Conservation (phyloP, 495 filamentous ascomycete species). For the Penicillium alfredii region DNA sequence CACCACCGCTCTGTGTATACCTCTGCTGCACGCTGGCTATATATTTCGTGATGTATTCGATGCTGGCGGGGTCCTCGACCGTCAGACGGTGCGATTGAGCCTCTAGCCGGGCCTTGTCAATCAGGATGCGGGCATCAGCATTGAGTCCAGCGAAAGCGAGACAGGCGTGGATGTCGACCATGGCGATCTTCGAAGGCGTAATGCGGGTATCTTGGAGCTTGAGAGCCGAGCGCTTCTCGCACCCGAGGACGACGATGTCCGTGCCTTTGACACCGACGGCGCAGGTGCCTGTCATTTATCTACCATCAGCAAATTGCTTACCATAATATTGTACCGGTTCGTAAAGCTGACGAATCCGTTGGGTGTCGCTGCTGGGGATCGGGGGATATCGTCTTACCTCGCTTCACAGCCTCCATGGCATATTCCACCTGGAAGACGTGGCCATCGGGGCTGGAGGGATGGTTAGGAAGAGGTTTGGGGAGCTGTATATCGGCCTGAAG, state of each 20-base stretch:
- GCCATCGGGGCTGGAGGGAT: slow-evolving; percentile 74
- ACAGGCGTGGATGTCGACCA: slow-evolving; percentile 90
- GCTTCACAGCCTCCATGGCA: slow-evolving; percentile 95
- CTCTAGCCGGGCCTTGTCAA: slow-evolving; percentile 95
- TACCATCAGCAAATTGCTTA: slow-evolving; percentile 11
- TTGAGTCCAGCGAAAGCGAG: slow-evolving; percentile 96
- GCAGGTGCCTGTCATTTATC: slow-evolving; percentile 67
- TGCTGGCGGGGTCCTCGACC: slow-evolving; percentile 94
- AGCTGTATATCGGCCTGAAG: slow-evolving; percentile 10
- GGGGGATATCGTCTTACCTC: slow-evolving; percentile 59
- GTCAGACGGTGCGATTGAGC: slow-evolving; percentile 96
- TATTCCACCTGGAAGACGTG: slow-evolving; percentile 99
- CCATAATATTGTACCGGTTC: slow-evolving; percentile 1
- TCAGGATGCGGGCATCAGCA: slow-evolving; percentile 92
- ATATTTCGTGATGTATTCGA: slow-evolving; percentile 99
- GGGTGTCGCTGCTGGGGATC: too few species aligned
- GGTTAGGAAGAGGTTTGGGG: slow-evolving; percentile 18
- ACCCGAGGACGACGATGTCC: slow-evolving; percentile 91
- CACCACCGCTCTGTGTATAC: slow-evolving; percentile 97
- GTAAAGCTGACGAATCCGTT: too few species aligned
- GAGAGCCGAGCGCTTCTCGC: slow-evolving; percentile 97
- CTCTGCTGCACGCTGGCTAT: slow-evolving; percentile 95
- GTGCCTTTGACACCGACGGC: slow-evolving; percentile 95
- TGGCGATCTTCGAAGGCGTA: slow-evolving; percentile 94
- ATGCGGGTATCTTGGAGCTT: slow-evolving; percentile 99